Evolutionary conservation across 2,329 filamentous ascomycete species (phyloP).

Genomic region (Pseudocercospora ulei): DNA sequence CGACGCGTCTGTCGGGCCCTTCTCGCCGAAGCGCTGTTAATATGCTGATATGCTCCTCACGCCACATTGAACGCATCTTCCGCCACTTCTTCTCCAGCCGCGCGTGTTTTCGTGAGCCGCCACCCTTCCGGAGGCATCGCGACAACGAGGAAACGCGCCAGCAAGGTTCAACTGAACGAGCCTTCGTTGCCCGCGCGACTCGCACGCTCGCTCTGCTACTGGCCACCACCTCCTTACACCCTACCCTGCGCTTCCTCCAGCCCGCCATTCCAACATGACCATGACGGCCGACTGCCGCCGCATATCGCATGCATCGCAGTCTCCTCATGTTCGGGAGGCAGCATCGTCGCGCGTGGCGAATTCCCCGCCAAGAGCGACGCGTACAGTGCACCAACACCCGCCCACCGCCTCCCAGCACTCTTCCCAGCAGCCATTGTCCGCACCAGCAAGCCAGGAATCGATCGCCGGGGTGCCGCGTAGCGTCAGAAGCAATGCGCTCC

Average conservation of each 20-base stretch:
- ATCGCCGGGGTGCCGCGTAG: conserved; percentile 26
- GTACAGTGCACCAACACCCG: conserved; percentile 18
- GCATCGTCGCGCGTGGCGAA: conserved; percentile 14
- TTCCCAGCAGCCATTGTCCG: conserved; percentile 20
- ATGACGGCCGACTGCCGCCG: conserved; percentile 18
- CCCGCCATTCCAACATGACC: conserved; percentile 15
- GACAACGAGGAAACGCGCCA: no score
- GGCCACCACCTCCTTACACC: not conserved
- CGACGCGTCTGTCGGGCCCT: no score
- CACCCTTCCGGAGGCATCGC: no score
- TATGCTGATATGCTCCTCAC: no score
- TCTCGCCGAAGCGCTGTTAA: no score
- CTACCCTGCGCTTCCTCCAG: not conserved
- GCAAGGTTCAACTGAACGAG: conserved; percentile 7
- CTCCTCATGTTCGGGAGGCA: conserved; percentile 9
- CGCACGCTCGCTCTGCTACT: not conserved
- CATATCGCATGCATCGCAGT: conserved; percentile 12
- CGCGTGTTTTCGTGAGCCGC: no score
- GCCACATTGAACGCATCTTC: no score
- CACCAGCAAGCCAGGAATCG: conserved; percentile 30
- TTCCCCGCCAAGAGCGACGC: conserved; percentile 22
- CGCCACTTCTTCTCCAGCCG: no score
- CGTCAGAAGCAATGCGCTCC: conserved; percentile 21
- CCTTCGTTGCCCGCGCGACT: conserved; percentile 1
- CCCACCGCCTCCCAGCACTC: conserved; percentile 1